A percentile compares a stretch with the other conserved stretches of the same genome.
These are phyloP conservation scores for Penstemon eatonii DNA, from an alignment of 257 asterid genomes.

Conservation along the genomic window DNA sequence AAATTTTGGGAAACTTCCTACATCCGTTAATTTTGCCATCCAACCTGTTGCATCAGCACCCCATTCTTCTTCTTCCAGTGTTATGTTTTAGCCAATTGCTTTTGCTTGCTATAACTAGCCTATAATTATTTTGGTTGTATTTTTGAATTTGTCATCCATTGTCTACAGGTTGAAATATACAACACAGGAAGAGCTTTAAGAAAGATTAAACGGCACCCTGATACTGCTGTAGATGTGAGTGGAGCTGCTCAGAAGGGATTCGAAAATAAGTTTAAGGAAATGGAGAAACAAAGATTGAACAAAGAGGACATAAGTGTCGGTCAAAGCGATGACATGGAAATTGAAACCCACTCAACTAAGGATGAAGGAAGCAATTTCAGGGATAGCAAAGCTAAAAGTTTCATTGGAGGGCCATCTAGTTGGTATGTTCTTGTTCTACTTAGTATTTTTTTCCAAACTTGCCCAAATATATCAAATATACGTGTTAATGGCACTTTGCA, in stretches of 20 bases:
- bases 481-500: background rate
- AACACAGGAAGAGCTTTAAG: conserved; percentile 65
- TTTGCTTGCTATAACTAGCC: too few relatives aligned
- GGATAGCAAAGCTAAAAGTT: conserved; percentile 39
- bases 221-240: conserved; percentile 43
- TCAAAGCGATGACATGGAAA: conserved; percentile 51
- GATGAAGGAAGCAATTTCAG: conserved; percentile 44
- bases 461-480: conserved; percentile 7
- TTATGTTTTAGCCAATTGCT: too few relatives aligned
- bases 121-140: background rate
- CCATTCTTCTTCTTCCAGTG: too few relatives aligned
- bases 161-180: conserved; percentile 69
- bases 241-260: conserved; percentile 35
- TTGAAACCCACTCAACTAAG: conserved; percentile 41
- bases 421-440: conserved; percentile 48
- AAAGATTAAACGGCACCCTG: conserved; percentile 75
- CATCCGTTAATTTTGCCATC: too few relatives aligned
- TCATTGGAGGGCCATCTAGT: conserved; percentile 65
- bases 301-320: conserved; percentile 39
- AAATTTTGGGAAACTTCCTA: too few relatives aligned
- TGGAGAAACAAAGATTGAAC: conserved; percentile 38
- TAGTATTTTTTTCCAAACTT: conserved; percentile 7
- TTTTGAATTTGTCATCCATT: background rate
- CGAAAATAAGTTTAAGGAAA: conserved; percentile 36
- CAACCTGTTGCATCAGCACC: too few relatives aligned